Conservation (phyloP, 169 alveolate species). For the Cryptosporidium meleagridis region DNA sequence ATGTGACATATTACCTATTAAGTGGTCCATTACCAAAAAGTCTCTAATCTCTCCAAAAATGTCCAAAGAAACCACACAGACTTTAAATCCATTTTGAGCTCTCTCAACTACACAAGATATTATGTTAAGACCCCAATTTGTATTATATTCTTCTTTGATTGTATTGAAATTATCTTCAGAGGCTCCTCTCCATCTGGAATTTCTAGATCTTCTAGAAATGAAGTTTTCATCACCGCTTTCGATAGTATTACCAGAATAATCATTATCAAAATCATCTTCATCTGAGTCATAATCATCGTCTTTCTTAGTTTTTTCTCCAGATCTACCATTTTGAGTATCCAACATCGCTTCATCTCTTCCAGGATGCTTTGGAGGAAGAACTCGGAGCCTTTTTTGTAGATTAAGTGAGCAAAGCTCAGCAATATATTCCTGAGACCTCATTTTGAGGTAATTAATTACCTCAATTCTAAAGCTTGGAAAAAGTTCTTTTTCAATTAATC, state of each 20-base stretch:
- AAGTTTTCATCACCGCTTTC: slow-evolving; percentile 9
- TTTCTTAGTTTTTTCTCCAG: background rate
- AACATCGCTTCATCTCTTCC: background rate
- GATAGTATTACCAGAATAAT: background rate
- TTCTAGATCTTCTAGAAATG: background rate
- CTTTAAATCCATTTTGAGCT: slow-evolving; percentile 63
- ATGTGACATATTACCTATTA: background rate
- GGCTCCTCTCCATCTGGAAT: background rate
- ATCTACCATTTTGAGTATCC: background rate
- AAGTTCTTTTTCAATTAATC: slow-evolving; percentile 53
- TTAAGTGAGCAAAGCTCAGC: slow-evolving; percentile 51
- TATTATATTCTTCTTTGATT: slow-evolving; percentile 16
- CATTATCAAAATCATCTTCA: slow-evolving; percentile 5
- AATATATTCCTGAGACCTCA: slow-evolving; percentile 53
- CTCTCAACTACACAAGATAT: slow-evolving; percentile 63
- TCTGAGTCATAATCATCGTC: background rate
- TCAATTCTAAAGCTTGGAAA: slow-evolving; percentile 51
- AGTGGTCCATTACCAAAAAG: slow-evolving; percentile 39
- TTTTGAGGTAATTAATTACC: slow-evolving; percentile 18
- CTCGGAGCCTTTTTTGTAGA: slow-evolving; percentile 25
- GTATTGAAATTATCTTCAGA: background rate
- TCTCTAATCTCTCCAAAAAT: slow-evolving; percentile 61
- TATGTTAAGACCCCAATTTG: slow-evolving; percentile 56
- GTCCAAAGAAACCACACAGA: slow-evolving; percentile 49
- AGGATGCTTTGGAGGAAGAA: slow-evolving; percentile 54